phyloP scores from a whole-genome alignment of 2,329 filamentous ascomycete genomes.

The Alternaria gaisen region DNA sequence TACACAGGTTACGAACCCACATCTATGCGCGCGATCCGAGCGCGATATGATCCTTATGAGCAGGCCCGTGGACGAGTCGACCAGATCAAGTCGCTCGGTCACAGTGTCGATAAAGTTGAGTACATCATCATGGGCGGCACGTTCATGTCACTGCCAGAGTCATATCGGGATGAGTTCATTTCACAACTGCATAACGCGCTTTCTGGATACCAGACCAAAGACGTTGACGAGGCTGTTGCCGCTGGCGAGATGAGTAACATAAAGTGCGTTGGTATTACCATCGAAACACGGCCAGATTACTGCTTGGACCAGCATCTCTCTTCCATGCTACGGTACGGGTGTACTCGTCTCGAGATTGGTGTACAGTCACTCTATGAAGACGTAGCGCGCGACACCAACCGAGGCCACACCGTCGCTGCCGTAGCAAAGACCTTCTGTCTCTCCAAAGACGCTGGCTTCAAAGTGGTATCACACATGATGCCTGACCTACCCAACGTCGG shows the following conservation, averaged over 20 bases:
- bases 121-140: constrained; percentile 99
- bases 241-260: constrained; percentile 96
- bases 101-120: constrained; percentile 98
- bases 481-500: constrained; percentile 97
- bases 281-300: constrained; percentile 96
- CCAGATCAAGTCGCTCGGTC: constrained; percentile 92
- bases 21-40: constrained; percentile 96
- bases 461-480: constrained; percentile 99
- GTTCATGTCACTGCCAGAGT: constrained; percentile 93
- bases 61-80: constrained; percentile 95
- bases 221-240: constrained; percentile 93
- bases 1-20: constrained; percentile 99
- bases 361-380: constrained; percentile 98
- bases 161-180: constrained; percentile 93
- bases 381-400: constrained; percentile 96
- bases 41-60: constrained; percentile 96
- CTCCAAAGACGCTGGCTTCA: constrained; percentile 98
- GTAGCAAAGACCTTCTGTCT: constrained; percentile 97
- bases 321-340: constrained; percentile 97
- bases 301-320: constrained; percentile 94
- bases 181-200: constrained; percentile 95
- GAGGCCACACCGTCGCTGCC: constrained; percentile 92
- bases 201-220: constrained; percentile 91
- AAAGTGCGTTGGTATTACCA: constrained; percentile 98
- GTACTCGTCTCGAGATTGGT: constrained; percentile 91